These are phyloP conservation scores for Colletotrichum neosansevieriae DNA, from an alignment of 2,329 filamentous ascomycete species.

Conservation along the genomic window DNA sequence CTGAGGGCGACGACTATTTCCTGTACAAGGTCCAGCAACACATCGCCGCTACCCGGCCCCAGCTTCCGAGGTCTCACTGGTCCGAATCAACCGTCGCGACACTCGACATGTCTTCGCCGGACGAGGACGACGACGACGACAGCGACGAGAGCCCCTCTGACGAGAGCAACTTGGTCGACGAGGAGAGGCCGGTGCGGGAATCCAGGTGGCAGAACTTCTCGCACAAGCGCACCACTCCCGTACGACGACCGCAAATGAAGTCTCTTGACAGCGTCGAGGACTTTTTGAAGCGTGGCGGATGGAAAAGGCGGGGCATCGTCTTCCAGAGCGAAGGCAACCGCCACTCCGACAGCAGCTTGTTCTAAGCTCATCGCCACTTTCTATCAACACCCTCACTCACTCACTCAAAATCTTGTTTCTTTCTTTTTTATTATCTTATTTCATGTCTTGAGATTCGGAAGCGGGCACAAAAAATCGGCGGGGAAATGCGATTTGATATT, in stretches of 20 bases:
- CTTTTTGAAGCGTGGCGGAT: conserved; percentile 57
- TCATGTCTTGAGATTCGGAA: not conserved
- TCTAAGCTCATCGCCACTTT: conserved; percentile 14
- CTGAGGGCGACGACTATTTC: conserved; percentile 42
- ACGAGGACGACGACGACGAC: conserved; percentile 41
- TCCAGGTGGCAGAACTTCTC: conserved; percentile 49
- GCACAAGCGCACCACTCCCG: conserved; percentile 45
- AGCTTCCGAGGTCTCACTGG: conserved; percentile 54
- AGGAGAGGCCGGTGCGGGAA: conserved; percentile 33
- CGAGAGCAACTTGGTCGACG: conserved; percentile 33
- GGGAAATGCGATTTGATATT: not conserved
- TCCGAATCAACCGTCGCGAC: conserved; percentile 55
- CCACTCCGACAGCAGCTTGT: conserved; percentile 41
- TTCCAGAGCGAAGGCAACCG: conserved; percentile 51
- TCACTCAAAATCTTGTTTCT: not conserved
- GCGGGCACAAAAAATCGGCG: conserved; percentile 7
- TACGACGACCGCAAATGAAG: conserved; percentile 52
- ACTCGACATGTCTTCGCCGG: conserved; percentile 22
- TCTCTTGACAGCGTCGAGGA: conserved; percentile 52
- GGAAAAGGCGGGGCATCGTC: conserved; percentile 58
- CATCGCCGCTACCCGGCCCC: conserved; percentile 25
- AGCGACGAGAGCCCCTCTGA: conserved; percentile 22
- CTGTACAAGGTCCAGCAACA: conserved; percentile 42
- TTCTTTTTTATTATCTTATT: not conserved
- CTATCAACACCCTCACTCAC: not conserved